Base-by-base conservation (phyloP, 169 alveolate genomes). In the Plasmodium falciparum region DNA sequence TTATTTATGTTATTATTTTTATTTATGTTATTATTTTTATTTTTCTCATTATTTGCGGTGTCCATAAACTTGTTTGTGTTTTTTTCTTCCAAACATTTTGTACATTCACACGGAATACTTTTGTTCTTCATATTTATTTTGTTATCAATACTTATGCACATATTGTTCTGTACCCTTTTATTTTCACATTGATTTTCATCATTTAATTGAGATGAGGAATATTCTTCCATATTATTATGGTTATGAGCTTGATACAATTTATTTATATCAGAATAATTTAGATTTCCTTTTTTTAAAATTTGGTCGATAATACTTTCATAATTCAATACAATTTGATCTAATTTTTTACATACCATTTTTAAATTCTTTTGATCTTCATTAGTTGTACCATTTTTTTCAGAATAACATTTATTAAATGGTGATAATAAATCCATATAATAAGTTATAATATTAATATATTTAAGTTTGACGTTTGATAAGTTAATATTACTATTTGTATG, bases 351-450 rank as follows among this genome's bases (percentile, higher is more conserved):
- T 33, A 76, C 73, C 22, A 15, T 6, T 26, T 39, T 78, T 20
- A 78, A 63, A 11, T 83, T 13, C 20, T 43, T 29, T n/a, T 54
- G 52, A 50, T 69, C 63, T 26, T 66, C 71, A 29, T 7, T 17
- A 43, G 12, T 4, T 8, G 50, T 52, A 6, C 20, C 43, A 2
- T 26, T 39, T 7, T 58, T 71, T 24, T 58, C 61, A 59, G 24
- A 58, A 65, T 26, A 61, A 11, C 52, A 66, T 72, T 88, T 88
- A 50, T 70, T 70, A 15, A 73, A 73, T 33, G 88, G 88, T 11
- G 88, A 73, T 8, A 73, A 56, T 22, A 73, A 29, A 8, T 85
- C 50, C 88, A 73, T 85, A 58, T 85, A 73, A 59, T 65, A 73
- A 70, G 70, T 85, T 45, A 73, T 85, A 13, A 74, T 74, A 45